Evolutionary conservation across 352 stramenopile species (phyloP).

Genomic region (Phytopythium aichiense): DNA sequence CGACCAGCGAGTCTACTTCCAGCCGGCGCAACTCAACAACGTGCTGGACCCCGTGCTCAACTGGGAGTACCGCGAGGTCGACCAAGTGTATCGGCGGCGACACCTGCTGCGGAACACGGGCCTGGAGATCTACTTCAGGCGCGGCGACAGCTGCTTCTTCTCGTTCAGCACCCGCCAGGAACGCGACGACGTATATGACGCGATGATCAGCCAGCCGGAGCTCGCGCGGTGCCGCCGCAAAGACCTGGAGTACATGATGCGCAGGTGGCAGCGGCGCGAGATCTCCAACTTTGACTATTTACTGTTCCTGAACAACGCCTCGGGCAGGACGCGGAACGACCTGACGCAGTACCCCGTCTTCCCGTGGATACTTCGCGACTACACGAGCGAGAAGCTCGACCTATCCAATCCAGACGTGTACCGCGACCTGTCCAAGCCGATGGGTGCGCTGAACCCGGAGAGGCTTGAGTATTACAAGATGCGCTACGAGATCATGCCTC

Average conservation of each 20-base stretch:
- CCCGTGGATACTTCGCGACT: constrained; percentile 93
- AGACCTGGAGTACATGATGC: constrained; percentile 55
- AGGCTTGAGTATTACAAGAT: constrained; percentile 86
- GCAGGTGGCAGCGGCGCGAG: constrained; percentile 60
- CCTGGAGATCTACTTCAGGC: constrained; percentile 80
- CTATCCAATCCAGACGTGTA: constrained; percentile 75
- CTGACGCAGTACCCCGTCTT: constrained; percentile 95
- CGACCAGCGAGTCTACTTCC: constrained; percentile 84
- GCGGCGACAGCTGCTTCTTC: constrained; percentile 79
- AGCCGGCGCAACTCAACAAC: constrained; percentile 91
- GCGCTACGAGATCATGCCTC: constrained; percentile 88
- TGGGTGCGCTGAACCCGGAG: constrained; percentile 91
- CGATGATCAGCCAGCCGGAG: constrained; percentile 55
- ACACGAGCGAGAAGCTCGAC: constrained; percentile 75
- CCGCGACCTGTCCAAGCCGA: constrained; percentile 90
- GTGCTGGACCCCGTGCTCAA: constrained; percentile 83
- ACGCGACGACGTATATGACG: constrained; percentile 72
- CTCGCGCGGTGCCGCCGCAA: constrained; percentile 40
- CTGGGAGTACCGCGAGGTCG: constrained; percentile 74
- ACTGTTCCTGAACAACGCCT: constrained; percentile 80
- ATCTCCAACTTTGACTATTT: constrained; percentile 95
- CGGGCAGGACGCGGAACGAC: constrained; percentile 79
- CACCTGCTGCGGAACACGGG: constrained; percentile 86
- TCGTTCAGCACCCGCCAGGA: constrained; percentile 60
- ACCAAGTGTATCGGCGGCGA: constrained; percentile 82